A percentile compares a stretch with the other conserved stretches of the same genome.
Evolutionary conservation across 306 rosid genomes (phyloP).

Genomic region (Cajanus cajan): DNA sequence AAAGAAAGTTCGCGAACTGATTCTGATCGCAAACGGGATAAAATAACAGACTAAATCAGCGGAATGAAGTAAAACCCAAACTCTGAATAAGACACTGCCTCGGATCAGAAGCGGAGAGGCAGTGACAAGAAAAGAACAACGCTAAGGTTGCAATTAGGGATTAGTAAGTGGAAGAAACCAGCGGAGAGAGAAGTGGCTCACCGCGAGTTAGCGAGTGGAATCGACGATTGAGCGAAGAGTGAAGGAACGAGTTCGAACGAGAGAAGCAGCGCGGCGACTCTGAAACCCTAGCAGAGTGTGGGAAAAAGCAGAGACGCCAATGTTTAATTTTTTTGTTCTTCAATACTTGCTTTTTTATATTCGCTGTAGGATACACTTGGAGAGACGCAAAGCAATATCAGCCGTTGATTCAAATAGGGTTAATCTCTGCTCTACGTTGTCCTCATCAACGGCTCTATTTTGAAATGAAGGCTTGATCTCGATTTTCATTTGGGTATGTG

Average conservation of each 20-base stretch:
- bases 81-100: background rate
- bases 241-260: slow-evolving; percentile 4
- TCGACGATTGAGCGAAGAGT: slow-evolving; percentile 25
- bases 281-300: slow-evolving; percentile 87
- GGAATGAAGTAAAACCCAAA: background rate
- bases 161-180: background rate
- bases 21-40: slow-evolving; percentile 5
- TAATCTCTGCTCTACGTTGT: background rate
- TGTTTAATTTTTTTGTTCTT: slow-evolving; percentile 25
- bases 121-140: background rate
- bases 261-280: slow-evolving; percentile 59
- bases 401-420: slow-evolving; percentile 33
- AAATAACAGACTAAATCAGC: background rate
- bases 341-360: slow-evolving; percentile 33
- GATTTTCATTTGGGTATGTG: background rate
- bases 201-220: slow-evolving; percentile 41
- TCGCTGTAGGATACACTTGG: slow-evolving; percentile 24
- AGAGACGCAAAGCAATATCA: background rate
- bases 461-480: slow-evolving; percentile 29
- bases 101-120: slow-evolving; percentile 30
- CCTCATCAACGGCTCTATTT: slow-evolving; percentile 46
- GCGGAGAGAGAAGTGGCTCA: slow-evolving; percentile 9
- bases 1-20: background rate
- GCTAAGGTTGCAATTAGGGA: background rate
- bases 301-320: slow-evolving; percentile 55